Evolutionary conservation across 176 grass and related monocot species (phyloP), one percentile per base, ranked within the genome.

Genomic region (Juncus effusus): DNA sequence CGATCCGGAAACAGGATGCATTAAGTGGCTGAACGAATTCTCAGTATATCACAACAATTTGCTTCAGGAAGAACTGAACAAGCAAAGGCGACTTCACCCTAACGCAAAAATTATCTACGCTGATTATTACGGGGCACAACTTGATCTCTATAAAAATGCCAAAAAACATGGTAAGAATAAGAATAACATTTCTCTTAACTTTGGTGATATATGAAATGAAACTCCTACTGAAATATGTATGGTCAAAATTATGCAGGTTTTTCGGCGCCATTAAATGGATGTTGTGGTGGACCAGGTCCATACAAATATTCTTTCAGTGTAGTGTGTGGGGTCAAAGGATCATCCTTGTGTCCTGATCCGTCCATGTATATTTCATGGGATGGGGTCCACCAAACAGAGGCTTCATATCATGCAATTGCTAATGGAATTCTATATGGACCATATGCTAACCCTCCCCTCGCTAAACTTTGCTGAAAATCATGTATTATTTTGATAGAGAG

Each of bases 21-120:
- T 87, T 45, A 67, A 38, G 1, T 62, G 80, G 64, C 55, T 79
- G 6, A 87, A 87, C 69, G 56, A 10, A 15, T 80, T 87, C 38
- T 2, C 13, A 38, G 3, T 0, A 9, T 1, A 16, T 66, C 84
- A 83, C 78, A 78, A 87, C 79, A 1, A 0, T 0, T 62, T 83
- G 16, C 76, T 87, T 7, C 2, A 4, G 1, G 42, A 16, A 0
- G 56, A 62, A 61, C 44, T 87, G 54, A 54, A 41, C n/a, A 62
- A 57, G 4, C 64, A 83, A 38, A 69, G 80, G 13, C 16, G 2
- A 10, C 57, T 14, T 0, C 56, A 87, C 54, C 71, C 38, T 0
- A 73, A 14, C 42, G 71, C 79, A 40, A 10, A 64, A 38, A 8
- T 87, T 54, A 12, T 35, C 50, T 83, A 76, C 38, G 60, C 75